Evolutionary conservation across 2,329 filamentous ascomycete species (phyloP).

Genomic region (Botrytis pseudocinerea): DNA sequence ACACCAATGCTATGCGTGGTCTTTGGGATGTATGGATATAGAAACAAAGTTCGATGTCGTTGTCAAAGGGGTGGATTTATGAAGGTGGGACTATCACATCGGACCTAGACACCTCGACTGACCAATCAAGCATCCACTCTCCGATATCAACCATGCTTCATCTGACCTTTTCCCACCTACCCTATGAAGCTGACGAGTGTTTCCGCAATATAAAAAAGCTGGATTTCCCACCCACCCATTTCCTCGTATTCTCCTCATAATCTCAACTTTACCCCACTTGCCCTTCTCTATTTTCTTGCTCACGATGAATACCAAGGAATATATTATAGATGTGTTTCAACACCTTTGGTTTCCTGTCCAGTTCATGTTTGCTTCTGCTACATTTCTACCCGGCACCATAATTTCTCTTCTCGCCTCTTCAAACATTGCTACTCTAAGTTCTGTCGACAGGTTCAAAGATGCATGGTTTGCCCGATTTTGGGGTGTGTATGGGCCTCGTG

Average conservation of each 20-base stretch:
- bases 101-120: background rate
- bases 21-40: background rate
- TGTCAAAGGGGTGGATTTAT: background rate
- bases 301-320: constrained; percentile 18
- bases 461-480: constrained; percentile 65
- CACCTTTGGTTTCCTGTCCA: constrained; percentile 48
- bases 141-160: background rate
- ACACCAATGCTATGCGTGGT: too few relatives aligned
- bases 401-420: constrained; percentile 44
- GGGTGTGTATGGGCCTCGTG: constrained; percentile 53
- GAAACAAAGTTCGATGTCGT: background rate
- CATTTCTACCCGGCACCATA: constrained; percentile 55
- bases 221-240: background rate
- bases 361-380: constrained; percentile 52
- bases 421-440: constrained; percentile 45
- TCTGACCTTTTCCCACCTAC: background rate
- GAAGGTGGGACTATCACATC: constrained; percentile 9
- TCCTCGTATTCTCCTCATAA: background rate
- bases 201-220: background rate
- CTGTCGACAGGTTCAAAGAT: constrained; percentile 42
- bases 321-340: constrained; percentile 26
- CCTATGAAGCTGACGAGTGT: background rate
- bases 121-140: constrained; percentile 1
- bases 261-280: background rate
- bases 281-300: background rate